Evolutionary conservation across 164 flowering plant genomes (phyloP).

Genomic region (Stephania yunnanensis): DNA sequence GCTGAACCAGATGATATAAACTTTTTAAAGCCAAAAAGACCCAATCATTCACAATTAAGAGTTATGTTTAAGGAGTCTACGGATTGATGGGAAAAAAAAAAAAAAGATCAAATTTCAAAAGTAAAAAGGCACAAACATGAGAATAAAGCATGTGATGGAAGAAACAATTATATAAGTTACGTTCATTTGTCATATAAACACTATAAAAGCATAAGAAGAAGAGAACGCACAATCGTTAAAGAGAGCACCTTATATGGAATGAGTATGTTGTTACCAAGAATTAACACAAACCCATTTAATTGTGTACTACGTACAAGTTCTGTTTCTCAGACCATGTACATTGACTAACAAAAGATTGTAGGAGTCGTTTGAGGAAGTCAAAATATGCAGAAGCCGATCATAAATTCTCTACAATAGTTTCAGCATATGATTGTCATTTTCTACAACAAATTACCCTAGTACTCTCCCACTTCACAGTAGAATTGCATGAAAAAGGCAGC

Average conservation of each 20-base stretch:
- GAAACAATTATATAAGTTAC: neutral
- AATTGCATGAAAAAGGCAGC: constrained; percentile 18
- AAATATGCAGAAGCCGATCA: neutral
- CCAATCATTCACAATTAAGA: neutral
- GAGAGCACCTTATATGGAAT: neutral
- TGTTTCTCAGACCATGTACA: neutral
- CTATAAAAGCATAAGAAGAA: neutral
- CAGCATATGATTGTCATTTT: neutral
- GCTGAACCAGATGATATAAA: neutral
- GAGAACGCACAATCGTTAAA: neutral
- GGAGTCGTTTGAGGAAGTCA: neutral
- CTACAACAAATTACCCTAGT: constrained; percentile 4
- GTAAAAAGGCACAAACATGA: neutral
- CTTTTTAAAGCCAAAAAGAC: neutral
- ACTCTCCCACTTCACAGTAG: constrained; percentile 1
- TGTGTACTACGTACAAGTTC: neutral
- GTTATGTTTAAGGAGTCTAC: too few species aligned
- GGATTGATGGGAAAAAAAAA: too few species aligned
- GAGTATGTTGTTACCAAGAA: neutral
- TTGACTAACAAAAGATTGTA: neutral
- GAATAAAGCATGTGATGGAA: neutral
- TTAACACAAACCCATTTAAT: neutral
- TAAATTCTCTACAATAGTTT: neutral
- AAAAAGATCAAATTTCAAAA: neutral
- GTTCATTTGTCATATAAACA: neutral